These are phyloP conservation scores for Pseudozyma sp. DNA, from an alignment of 1,284 basidiomycete genomes.

Conservation along the genomic window DNA sequence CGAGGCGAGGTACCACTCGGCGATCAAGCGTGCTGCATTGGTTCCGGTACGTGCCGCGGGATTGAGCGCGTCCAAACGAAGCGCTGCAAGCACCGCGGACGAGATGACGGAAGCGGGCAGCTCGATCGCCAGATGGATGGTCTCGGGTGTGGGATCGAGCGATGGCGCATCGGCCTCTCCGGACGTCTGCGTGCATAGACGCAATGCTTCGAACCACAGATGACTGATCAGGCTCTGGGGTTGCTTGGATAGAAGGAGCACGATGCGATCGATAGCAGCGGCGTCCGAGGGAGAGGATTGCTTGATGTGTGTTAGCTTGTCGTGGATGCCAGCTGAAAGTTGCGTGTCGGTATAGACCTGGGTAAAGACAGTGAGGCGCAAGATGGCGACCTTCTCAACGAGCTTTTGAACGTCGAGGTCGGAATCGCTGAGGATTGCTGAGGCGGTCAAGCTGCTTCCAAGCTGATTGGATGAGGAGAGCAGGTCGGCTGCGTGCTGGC, in stretches of 20 bases:
- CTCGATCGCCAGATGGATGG: constrained; percentile 37
- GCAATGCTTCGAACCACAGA: constrained; percentile 54
- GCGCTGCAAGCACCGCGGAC: constrained; percentile 51
- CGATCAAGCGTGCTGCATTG: constrained; percentile 45
- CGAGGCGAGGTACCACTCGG: constrained; percentile 58
- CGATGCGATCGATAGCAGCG: constrained; percentile 20
- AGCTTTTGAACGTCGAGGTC: constrained; percentile 29
- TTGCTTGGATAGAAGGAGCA: constrained; percentile 32
- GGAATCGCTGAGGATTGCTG: constrained; percentile 20
- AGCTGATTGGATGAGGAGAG: constrained; percentile 30
- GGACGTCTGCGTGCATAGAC: constrained; percentile 33
- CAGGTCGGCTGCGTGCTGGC: constrained; percentile 39
- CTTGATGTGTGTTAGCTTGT: constrained; percentile 23
- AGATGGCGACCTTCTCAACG: constrained; percentile 38
- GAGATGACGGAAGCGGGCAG: constrained; percentile 51
- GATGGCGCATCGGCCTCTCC: constrained; percentile 28
- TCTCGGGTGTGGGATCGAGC: constrained; percentile 46
- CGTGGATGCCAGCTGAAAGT: constrained; percentile 11
- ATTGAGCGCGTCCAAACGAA: constrained; percentile 44
- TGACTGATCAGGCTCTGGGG: constrained; percentile 46
- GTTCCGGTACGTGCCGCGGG: constrained; percentile 28
- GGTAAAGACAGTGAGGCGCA: constrained; percentile 51
- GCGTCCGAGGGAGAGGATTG: constrained; percentile 16
- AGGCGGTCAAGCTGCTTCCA: constrained; percentile 37
- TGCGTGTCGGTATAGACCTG: constrained; percentile 43